phyloP scores from a whole-genome alignment of 2,329 filamentous ascomycete species.

The Neurospora crassa region DNA sequence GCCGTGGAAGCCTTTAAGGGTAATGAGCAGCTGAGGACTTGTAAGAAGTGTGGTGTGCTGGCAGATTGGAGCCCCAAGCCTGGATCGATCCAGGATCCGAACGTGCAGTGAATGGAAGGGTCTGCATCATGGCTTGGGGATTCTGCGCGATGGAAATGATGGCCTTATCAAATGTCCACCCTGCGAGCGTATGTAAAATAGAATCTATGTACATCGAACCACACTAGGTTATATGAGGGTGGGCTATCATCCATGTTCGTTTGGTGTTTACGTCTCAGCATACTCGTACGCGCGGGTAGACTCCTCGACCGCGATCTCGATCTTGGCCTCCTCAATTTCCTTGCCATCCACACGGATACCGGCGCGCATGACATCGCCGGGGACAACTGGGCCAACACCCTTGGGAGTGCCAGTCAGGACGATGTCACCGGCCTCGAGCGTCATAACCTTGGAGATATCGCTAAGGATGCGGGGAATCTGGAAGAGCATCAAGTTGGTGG shows the following conservation, averaged over 20 bases:
- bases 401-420: constrained; percentile 96
- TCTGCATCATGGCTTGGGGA: constrained; percentile 1
- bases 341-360: constrained; percentile 71
- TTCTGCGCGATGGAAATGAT: neutral
- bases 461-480: constrained; percentile 76
- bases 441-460: constrained; percentile 93
- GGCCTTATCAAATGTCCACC: neutral
- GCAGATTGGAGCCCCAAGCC: constrained; percentile 60
- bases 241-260: neutral
- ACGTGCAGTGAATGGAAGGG: constrained; percentile 28
- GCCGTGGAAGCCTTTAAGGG: constrained; percentile 75
- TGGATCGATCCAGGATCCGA: constrained; percentile 51
- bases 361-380: constrained; percentile 80
- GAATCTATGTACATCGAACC: constrained; percentile 2
- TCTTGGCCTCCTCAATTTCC: constrained; percentile 74
- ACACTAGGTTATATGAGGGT: neutral
- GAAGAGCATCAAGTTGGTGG: constrained; percentile 91
- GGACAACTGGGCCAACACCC: constrained; percentile 77
- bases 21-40: constrained; percentile 59
- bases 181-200: neutral
- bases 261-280: constrained; percentile 49
- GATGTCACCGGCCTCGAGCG: constrained; percentile 82
- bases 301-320: constrained; percentile 78
- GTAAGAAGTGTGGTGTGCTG: constrained; percentile 64
- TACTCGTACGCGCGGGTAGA: constrained; percentile 70